These are phyloP conservation scores for Candida sanyaensis DNA, from an alignment of 1,139 yeast genomes.

Conservation along the genomic window DNA sequence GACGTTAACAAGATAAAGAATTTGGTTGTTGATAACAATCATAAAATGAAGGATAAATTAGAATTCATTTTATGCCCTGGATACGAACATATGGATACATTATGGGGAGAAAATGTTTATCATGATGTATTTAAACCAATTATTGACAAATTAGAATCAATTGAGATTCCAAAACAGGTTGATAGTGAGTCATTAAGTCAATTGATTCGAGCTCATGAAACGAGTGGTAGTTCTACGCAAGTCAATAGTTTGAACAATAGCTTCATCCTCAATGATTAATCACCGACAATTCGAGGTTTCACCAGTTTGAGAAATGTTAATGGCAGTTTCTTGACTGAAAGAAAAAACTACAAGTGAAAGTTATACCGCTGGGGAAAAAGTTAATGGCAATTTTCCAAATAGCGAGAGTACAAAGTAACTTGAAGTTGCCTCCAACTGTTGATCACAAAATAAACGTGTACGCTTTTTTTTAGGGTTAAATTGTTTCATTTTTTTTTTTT, in stretches of 20 bases:
- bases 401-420: not conserved
- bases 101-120: constrained; percentile 34
- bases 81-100: constrained; percentile 40
- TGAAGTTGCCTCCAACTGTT: not conserved
- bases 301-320: not conserved
- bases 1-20: constrained; percentile 34
- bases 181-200: not conserved
- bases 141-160: constrained; percentile 12
- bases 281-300: not conserved
- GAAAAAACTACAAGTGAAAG: not conserved
- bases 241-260: not conserved
- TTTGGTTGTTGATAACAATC: constrained; percentile 27
- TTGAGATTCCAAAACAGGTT: not conserved
- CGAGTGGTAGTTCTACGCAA: not conserved
- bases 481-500: no score
- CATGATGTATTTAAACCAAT: constrained; percentile 27
- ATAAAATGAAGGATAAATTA: constrained; percentile 24
- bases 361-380: not conserved
- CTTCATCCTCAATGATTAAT: not conserved
- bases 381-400: not conserved
- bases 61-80: constrained; percentile 25
- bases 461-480: no score
- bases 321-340: not conserved
- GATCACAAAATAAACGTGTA: not conserved
- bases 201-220: not conserved